Percentiles rank a stretch among this genome's conserved stretches.
Conservation (phyloP, 805 yeast species). For the Lipomyces sp. region DNA sequence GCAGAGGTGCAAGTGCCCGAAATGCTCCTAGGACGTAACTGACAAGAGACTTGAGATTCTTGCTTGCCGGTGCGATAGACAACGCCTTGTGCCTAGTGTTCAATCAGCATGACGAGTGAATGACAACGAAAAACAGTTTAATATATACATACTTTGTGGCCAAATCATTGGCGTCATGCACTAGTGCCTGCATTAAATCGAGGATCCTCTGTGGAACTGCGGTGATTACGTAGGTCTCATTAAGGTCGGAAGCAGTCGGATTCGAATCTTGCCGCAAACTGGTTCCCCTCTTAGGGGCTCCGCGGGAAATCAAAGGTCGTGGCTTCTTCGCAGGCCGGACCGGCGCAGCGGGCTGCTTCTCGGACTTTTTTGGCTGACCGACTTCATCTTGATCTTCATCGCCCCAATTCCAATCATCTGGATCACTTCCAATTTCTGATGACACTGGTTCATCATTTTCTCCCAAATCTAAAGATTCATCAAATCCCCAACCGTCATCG, state of each 20-base stretch:
- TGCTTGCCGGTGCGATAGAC: slow-evolving; percentile 29
- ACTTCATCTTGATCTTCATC: slow-evolving; percentile 30
- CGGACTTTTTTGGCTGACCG: not conserved
- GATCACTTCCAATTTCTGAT: slow-evolving; percentile 14
- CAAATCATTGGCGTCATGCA: slow-evolving; percentile 17
- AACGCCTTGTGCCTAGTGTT: slow-evolving; percentile 9
- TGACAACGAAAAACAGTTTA: not conserved
- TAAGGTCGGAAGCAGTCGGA: slow-evolving; percentile 3
- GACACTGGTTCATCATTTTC: slow-evolving; percentile 2
- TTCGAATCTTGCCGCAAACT: not conserved
- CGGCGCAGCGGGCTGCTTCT: not conserved
- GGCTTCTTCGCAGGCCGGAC: not conserved
- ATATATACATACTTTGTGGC: slow-evolving; percentile 3
- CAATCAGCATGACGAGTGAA: not conserved
- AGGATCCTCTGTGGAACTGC: slow-evolving; percentile 26
- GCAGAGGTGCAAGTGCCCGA: slow-evolving; percentile 35
- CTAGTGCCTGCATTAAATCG: slow-evolving; percentile 15
- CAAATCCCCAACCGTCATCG: slow-evolving; percentile 36
- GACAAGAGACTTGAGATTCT: slow-evolving; percentile 22
- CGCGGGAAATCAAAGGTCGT: not conserved
- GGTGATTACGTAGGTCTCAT: slow-evolving; percentile 35
- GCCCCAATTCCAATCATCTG: slow-evolving; percentile 38
- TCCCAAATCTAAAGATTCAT: slow-evolving; percentile 29
- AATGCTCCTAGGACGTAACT: slow-evolving; percentile 25
- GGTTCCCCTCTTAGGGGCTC: slow-evolving; percentile 13